Conservation (phyloP, 2,329 filamentous ascomycete species). For the Colletotrichum melonis region DNA sequence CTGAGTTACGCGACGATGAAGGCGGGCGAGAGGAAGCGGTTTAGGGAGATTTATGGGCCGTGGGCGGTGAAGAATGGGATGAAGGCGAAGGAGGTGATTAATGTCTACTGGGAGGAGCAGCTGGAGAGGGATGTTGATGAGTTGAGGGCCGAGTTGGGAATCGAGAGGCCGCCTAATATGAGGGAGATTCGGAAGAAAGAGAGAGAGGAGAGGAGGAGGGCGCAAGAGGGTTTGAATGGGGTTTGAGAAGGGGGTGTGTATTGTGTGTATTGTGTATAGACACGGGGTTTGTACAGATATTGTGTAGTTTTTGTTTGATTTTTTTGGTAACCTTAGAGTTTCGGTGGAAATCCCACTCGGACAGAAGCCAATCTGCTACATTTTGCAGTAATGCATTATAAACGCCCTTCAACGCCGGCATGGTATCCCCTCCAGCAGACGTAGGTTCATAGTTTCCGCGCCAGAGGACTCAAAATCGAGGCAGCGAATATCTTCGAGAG, state of each 20-base stretch:
- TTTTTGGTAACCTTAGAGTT: not conserved
- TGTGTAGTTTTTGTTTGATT: slow-evolving; percentile 15
- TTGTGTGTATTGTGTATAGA: not conserved
- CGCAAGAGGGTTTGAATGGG: slow-evolving; percentile 58
- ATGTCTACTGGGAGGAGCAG: slow-evolving; percentile 98
- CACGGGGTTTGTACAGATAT: slow-evolving; percentile 10
- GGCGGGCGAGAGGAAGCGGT: slow-evolving; percentile 79
- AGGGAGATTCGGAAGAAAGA: slow-evolving; percentile 79
- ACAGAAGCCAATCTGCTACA: slow-evolving; percentile 20
- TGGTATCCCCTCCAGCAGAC: not conserved
- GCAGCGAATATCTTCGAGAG: not conserved
- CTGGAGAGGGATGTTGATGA: slow-evolving; percentile 85
- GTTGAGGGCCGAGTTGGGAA: slow-evolving; percentile 79
- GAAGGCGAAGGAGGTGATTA: slow-evolving; percentile 83
- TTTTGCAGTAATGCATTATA: slow-evolving; percentile 27
- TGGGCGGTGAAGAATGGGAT: slow-evolving; percentile 92
- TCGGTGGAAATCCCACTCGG: slow-evolving; percentile 5
- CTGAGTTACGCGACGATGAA: slow-evolving; percentile 90
- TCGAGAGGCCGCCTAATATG: slow-evolving; percentile 90
- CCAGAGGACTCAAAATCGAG: not conserved
- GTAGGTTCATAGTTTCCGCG: not conserved
- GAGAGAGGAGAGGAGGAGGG: slow-evolving; percentile 74
- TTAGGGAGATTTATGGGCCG: slow-evolving; percentile 82
- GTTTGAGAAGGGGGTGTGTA: not conserved
- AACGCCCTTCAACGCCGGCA: slow-evolving; percentile 31